phyloP scores from a whole-genome alignment of 257 asterid species.

The Solanum habrochaites region DNA sequence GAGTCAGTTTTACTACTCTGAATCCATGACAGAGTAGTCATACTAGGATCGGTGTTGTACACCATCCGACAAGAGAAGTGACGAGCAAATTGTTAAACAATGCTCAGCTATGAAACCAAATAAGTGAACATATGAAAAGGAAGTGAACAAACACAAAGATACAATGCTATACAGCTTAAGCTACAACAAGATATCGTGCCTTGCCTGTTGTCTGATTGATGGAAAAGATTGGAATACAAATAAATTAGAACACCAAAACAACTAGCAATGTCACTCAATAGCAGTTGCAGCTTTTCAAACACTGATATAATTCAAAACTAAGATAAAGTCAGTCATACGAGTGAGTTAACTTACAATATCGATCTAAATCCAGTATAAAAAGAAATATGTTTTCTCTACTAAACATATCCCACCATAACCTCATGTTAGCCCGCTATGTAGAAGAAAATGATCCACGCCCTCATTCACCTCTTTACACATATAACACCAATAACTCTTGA shows the following conservation, averaged over 20 bases:
- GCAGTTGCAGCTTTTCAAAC: constrained; percentile 41
- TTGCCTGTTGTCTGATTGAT: constrained; percentile 8
- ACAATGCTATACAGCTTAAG: constrained; percentile 23
- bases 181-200: constrained; percentile 10
- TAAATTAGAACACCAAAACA: constrained; percentile 40
- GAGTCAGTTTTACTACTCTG: constrained; percentile 45
- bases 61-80: constrained; percentile 37
- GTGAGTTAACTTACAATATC: neutral
- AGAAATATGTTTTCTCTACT: too few species aligned
- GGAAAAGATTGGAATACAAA: constrained; percentile 25
- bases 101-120: neutral
- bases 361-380: neutral
- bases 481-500: too few species aligned
- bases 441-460: too few species aligned
- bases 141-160: constrained; percentile 27
- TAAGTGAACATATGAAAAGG: neutral
- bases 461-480: too few species aligned
- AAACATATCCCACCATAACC: too few species aligned
- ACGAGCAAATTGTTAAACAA: neutral
- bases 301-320: constrained; percentile 24
- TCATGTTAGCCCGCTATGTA: too few species aligned
- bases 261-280: too few species aligned
- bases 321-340: neutral
- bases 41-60: constrained; percentile 23
- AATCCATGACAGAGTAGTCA: constrained; percentile 67